Percentiles rank a stretch among this genome's conserved stretches.
These are phyloP conservation scores for Colletotrichum musicola DNA, from an alignment of 2,329 filamentous ascomycete species.

Conservation along the genomic window DNA sequence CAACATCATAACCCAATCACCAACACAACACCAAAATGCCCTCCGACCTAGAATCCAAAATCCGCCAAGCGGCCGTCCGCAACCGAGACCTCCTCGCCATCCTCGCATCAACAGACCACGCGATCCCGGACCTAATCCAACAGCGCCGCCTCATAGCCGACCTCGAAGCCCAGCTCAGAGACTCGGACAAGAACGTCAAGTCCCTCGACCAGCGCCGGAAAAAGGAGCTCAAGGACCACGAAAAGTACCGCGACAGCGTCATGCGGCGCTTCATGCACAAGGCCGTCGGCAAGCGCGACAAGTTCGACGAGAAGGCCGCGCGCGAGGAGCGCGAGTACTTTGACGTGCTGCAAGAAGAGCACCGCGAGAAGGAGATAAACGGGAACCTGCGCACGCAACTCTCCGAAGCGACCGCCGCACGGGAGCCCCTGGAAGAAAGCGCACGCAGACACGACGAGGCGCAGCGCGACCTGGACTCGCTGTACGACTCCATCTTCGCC, in stretches of 20 bases:
- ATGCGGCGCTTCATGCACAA: conserved; percentile 65
- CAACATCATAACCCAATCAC: too few species aligned
- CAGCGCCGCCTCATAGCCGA: conserved; percentile 60
- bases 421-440: conserved; percentile 51
- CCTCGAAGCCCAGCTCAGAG: conserved; percentile 55
- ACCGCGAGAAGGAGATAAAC: conserved; percentile 58
- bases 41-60: conserved; percentile 48
- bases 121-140: conserved; percentile 58
- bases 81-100: conserved; percentile 59
- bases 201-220: conserved; percentile 55
- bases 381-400: conserved; percentile 55
- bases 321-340: conserved; percentile 69
- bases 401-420: conserved; percentile 52
- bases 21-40: neutral
- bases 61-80: conserved; percentile 54
- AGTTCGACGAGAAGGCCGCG: conserved; percentile 61
- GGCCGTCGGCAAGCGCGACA: conserved; percentile 61
- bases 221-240: conserved; percentile 64
- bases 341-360: conserved; percentile 62
- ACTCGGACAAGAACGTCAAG: conserved; percentile 53
- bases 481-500: conserved; percentile 67
- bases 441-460: conserved; percentile 53
- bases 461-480: conserved; percentile 60
- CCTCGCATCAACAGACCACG: conserved; percentile 63
- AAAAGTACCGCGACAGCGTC: conserved; percentile 65